Evolutionary conservation across 441 rosid genomes (phyloP).

Genomic region (Pelargonium fulgidum): DNA sequence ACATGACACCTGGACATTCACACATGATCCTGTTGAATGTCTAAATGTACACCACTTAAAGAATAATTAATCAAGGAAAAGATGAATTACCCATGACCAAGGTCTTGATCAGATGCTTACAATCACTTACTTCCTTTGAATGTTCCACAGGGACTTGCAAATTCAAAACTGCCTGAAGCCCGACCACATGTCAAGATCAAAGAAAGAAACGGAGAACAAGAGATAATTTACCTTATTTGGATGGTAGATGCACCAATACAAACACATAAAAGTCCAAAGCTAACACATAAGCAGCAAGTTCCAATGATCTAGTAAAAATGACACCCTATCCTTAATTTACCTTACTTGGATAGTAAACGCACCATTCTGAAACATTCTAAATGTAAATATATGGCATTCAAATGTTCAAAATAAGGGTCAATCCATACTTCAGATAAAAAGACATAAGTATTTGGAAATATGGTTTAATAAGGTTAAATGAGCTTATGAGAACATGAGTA

Average conservation of each 20-base stretch:
- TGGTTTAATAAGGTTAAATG: too few species aligned
- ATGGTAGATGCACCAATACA: not conserved
- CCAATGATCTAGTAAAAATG: not conserved
- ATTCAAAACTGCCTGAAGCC: conserved; percentile 90
- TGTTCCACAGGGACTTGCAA: conserved; percentile 93
- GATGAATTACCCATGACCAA: conserved; percentile 84
- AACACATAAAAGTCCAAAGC: not conserved
- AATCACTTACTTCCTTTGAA: conserved; percentile 95
- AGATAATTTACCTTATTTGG: not conserved
- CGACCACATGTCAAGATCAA: conserved; percentile 20
- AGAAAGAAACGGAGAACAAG: not conserved
- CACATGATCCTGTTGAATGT: not conserved
- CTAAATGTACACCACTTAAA: not conserved
- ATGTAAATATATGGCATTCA: not conserved
- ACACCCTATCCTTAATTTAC: not conserved
- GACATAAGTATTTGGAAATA: too few species aligned
- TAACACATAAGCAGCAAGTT: not conserved
- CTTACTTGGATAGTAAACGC: not conserved
- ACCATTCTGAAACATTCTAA: not conserved
- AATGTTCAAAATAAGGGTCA: not conserved
- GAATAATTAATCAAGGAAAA: conserved; percentile 14
- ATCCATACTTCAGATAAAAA: not conserved
- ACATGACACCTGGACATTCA: not conserved
- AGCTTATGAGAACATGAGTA: too few species aligned
- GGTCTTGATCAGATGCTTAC: conserved; percentile 92